Base-by-base conservation (phyloP, 1,284 basidiomycete species). In the Ustilago hordei region DNA sequence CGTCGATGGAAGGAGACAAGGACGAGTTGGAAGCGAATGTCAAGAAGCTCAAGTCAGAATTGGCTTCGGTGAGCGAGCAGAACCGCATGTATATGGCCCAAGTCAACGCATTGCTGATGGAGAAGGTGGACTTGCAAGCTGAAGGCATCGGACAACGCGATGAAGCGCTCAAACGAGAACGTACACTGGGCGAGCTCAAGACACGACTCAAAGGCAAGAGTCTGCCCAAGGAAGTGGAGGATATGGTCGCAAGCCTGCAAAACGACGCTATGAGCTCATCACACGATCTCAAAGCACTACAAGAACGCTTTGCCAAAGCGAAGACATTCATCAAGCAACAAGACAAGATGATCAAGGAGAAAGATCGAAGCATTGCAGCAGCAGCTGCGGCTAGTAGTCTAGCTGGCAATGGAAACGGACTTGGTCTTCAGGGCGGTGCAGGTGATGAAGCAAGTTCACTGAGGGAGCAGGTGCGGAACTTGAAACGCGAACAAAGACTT, bases 251-350 rank as follows among this genome's bases (percentile, higher is more conserved):
- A 17, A 89, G 89, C 28, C 86, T 95, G 73, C 93, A 95, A 83
- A 91, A 92, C 83, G 92, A 93, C 69, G 93, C 92, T 77, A 86
- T 92, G 50, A 88, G 88, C 63, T 87, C 93, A 60, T 91, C 92
- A 73, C 91, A 92, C 81, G 90, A 93, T 64, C 87, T 91, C 64
- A 93, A 92, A 87, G 91, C 90, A 13, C 85, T 90, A 1, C 90
- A 91, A 75, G 93, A 94, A 75, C 95, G 94, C 86, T 88, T 97
- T 55, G 86, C 89, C 74, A 95, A 95, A 86, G 93, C 94, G 4
- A 91, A 91, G 80, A 89, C 94, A 92, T 95, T 96, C 86, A 95
- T 97, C 88, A 93, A 93, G 86, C 90, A 91, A 60, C 95, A 97
- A 86, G 94, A 96, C 87, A 72, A 69, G 55, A 78, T 81, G 71